Evolutionary conservation across 176 grass and related monocot genomes (phyloP), one percentile per base, ranked within the genome.

Genomic region (Oryza brachyantha): DNA sequence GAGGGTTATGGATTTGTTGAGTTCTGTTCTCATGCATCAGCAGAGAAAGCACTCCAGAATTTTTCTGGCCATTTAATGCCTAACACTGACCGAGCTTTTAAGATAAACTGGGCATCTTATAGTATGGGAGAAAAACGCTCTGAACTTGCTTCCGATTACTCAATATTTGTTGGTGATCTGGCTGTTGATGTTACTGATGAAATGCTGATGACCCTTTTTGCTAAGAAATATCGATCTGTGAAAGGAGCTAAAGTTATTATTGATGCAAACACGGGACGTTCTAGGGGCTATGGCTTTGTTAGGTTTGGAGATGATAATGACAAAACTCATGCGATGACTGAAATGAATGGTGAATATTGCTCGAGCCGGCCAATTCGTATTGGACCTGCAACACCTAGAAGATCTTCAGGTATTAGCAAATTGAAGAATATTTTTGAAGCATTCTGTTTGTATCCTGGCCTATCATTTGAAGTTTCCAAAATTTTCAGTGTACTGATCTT

Each of bases 221-320:
- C 88, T 80, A 87, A 65, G 76, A 90, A 86, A 77, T 90, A 90
- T 52, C 75, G 37, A 72, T 90, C 88, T 60, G 88, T 90, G 38
- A 90, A 90, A 81, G 80, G 88, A 80, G 88, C 88, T 72, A 90
- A 90, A 80, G 88, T 90, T 90, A 86, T 90, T 71, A 90, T 90
- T 66, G 88, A 90, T 77, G 84, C 88, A 72, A 90, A 90, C 72
- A 90, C 84, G 1, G 84, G 88, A 41, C 88, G 84, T 61, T 90
- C 88, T 60, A 90, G 81, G 73, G 88, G 88, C 21, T 90, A 90
- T 0, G 88, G 88, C 19, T 90, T 90, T 87, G 88, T 90, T 80
- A 90, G 88, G 66, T 90, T 90, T 76, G 88, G 84, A 84, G 84
- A 90, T 87, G 88, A 87, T 68, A 84, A 73, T 22, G 84, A 90